Evolutionary conservation across 2,329 filamentous ascomycete genomes (phyloP).

Genomic region (Tolypocladium guangdongense): DNA sequence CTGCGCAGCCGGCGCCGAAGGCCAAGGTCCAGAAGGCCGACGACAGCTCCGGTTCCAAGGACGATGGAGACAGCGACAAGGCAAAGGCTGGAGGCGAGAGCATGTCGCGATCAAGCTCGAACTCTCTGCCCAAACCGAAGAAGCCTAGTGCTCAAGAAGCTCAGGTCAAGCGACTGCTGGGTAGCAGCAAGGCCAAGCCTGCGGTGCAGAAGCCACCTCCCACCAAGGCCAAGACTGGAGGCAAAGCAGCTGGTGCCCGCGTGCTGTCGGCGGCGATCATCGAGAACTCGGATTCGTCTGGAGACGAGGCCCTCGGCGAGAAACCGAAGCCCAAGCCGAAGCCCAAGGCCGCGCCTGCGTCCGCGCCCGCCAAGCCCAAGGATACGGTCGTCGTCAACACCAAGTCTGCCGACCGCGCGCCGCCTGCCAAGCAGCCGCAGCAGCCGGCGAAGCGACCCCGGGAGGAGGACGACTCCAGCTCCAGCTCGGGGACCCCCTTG

Average conservation of each 20-base stretch:
- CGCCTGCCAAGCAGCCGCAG: conserved; percentile 19
- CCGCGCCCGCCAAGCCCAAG: conserved; percentile 9
- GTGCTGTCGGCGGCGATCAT: conserved; percentile 46
- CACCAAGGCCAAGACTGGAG: conserved; percentile 27
- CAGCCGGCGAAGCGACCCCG: conserved; percentile 37
- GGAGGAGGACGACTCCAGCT: conserved; percentile 44
- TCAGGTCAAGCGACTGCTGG: conserved; percentile 44
- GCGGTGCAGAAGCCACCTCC: conserved; percentile 22
- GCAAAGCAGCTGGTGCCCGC: conserved; percentile 28
- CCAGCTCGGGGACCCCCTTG: conserved; percentile 47
- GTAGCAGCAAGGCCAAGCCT: conserved; percentile 22
- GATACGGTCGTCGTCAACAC: conserved; percentile 20
- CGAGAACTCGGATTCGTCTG: conserved; percentile 44
- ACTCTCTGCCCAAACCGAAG: conserved; percentile 44
- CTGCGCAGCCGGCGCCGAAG: conserved; percentile 35
- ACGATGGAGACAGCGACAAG: conserved; percentile 22
- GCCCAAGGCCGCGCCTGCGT: not conserved
- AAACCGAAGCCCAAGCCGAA: conserved; percentile 20
- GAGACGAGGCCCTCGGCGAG: conserved; percentile 29
- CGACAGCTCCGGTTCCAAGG: conserved; percentile 29
- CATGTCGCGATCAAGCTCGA: conserved; percentile 40
- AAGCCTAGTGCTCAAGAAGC: conserved; percentile 42
- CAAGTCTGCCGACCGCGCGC: conserved; percentile 21
- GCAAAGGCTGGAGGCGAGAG: conserved; percentile 24
- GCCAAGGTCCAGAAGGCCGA: conserved; percentile 40